Percentiles rank a stretch among this genome's conserved stretches.
Evolutionary conservation across 345 rosid genomes (phyloP).

Genomic region (Euphorbia tirucalli): DNA sequence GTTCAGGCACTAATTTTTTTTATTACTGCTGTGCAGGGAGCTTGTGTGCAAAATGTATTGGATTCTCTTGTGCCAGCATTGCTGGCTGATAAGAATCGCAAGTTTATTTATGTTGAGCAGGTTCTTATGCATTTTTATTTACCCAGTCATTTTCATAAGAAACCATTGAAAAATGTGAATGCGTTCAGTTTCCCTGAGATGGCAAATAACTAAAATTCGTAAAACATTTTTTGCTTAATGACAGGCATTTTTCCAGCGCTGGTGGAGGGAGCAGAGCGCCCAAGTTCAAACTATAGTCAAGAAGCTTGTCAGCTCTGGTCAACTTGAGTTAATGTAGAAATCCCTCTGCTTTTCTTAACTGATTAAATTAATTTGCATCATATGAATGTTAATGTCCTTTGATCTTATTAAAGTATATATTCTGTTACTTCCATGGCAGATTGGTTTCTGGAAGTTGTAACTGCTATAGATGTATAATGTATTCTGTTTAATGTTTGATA

Average conservation of each 20-base stretch:
- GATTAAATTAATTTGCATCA: not conserved
- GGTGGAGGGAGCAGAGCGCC: conserved; percentile 56
- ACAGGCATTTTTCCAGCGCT: conserved; percentile 60
- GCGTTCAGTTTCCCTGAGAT: not conserved
- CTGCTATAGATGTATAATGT: not conserved
- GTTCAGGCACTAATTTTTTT: not conserved
- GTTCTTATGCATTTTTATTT: conserved; percentile 13
- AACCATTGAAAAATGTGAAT: not conserved
- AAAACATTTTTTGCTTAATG: not conserved
- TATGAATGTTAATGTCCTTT: not conserved
- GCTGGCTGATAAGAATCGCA: conserved; percentile 49
- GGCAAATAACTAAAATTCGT: not conserved
- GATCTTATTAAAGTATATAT: not conserved
- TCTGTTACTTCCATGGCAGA: not conserved
- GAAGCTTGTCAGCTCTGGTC: conserved; percentile 42
- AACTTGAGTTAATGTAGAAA: conserved; percentile 49
- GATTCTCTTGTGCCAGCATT: conserved; percentile 52
- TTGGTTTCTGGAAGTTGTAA: not conserved
- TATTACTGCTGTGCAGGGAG: conserved; percentile 35
- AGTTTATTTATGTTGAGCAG: conserved; percentile 59
- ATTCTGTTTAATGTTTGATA: not conserved
- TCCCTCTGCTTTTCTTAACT: not conserved
- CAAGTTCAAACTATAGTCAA: conserved; percentile 32
- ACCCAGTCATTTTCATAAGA: not conserved
- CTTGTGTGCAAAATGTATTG: conserved; percentile 50